Evolutionary conservation across 176 grass and related monocot species (phyloP), one percentile per base, ranked within the genome.

Genomic region (Juncus effusus): DNA sequence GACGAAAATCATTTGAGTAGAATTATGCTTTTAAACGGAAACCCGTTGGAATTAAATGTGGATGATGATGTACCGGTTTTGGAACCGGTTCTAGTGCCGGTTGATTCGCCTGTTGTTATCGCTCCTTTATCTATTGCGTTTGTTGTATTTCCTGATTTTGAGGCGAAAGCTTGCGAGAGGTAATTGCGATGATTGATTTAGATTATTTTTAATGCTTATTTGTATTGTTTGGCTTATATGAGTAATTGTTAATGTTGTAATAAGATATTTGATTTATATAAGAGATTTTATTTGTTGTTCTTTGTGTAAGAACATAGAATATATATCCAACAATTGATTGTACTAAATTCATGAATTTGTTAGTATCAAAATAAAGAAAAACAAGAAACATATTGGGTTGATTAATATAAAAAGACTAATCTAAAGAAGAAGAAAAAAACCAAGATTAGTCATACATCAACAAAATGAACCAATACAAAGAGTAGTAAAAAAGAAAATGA

Each of bases 21-120:
- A 69, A 99, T 78, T 16, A 74, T 90, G 81, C 75, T 99, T 53
- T 76, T 99, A 38, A 99, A 99, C 59, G 89, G 95, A 59, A 73
- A 13, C 55, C 85, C 88, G 61, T 69, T 99, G 13, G 78, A 90
- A 76, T 77, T 93, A 39, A 99, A 52, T 60, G 69, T 16, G 69
- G 83, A 90, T 40, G 94, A 78, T 36, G 76, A 85, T 40, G 84
- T 99, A 73, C 88, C 94, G 16, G 12, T 53, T 5, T 47, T 99
- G 49, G 8, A 76, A 19, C 94, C 94, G 0, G 76, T 85, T 4
- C 37, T 72, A 42, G 80, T 78, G 62, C 69, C 85, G 1, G 83
- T 70, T 7, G 81, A 76, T 65, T 99, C 89, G 0, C 83, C 80
- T 0, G 78, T 99, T 13, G 76, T 77, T 60, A 75, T 93, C 5